phyloP scores from a whole-genome alignment of 164 flowering plant species.

The Liriodendron chinense region DNA sequence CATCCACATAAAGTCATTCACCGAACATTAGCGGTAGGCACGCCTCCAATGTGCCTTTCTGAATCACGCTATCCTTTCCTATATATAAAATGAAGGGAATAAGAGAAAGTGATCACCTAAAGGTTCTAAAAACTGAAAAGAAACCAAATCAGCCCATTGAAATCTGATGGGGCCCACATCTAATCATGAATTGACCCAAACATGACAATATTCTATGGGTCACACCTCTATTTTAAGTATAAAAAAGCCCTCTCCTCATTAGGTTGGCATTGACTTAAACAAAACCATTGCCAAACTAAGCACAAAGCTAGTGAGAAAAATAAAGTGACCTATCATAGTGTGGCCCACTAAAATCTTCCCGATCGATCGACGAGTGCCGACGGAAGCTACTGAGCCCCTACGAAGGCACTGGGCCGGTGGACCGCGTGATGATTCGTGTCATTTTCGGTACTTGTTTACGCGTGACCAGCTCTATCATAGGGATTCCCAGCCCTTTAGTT shows the following conservation, averaged over 20 bases:
- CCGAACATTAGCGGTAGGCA: not conserved
- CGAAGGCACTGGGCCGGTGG: not conserved
- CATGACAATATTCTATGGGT: constrained; percentile 8
- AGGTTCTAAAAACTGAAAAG: not conserved
- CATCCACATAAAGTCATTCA: not conserved
- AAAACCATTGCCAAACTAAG: constrained; percentile 11
- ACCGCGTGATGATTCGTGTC: not conserved
- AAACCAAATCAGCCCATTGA: constrained; percentile 9
- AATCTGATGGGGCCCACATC: constrained; percentile 23
- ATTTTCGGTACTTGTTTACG: constrained; percentile 30
- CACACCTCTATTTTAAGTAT: constrained; percentile 6
- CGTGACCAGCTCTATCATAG: constrained; percentile 39
- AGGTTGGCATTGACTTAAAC: constrained; percentile 15
- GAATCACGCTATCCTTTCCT: no score
- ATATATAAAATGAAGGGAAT: not conserved
- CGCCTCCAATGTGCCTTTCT: not conserved
- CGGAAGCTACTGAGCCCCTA: not conserved
- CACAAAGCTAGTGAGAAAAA: not conserved
- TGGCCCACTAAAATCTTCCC: not conserved
- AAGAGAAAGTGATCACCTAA: constrained; percentile 10
- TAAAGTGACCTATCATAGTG: not conserved
- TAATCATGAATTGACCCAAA: constrained; percentile 39
- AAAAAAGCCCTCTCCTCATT: constrained; percentile 8
- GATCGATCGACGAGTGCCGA: not conserved
- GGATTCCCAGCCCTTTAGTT: constrained; percentile 19